Conservation (phyloP, 2,329 filamentous ascomycete species). For the Escovopsis sp. region DNA sequence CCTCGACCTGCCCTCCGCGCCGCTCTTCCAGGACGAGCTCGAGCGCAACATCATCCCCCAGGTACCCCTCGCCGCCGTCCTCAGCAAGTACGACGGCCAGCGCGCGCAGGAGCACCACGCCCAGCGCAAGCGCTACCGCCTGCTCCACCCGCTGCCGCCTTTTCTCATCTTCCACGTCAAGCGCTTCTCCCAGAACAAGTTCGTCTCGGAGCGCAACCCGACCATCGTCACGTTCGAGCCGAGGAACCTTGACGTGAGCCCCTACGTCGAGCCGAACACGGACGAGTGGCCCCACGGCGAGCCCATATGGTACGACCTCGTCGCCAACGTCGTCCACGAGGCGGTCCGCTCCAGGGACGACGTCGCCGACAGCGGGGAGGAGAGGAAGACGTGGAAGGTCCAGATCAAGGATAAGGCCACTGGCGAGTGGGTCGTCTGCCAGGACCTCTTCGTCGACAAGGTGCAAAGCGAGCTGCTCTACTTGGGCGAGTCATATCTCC, state of each 20-base stretch:
- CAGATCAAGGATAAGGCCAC: conserved; percentile 70
- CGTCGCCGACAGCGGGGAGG: conserved; percentile 79
- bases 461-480: conserved; percentile 82
- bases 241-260: conserved; percentile 65
- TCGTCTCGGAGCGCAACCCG: conserved; percentile 87
- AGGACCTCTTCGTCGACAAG: conserved; percentile 85
- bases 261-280: conserved; percentile 82
- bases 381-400: conserved; percentile 81
- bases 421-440: conserved; percentile 81
- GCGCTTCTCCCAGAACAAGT: conserved; percentile 93
- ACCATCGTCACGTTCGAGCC: conserved; percentile 96
- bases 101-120: conserved; percentile 78
- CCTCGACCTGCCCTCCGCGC: conserved; percentile 78
- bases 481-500: conserved; percentile 84
- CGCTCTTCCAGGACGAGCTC: conserved; percentile 88
- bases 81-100: conserved; percentile 85
- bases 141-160: conserved; percentile 80
- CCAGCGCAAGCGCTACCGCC: conserved; percentile 73
- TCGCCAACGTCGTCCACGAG: conserved; percentile 87
- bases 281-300: conserved; percentile 54
- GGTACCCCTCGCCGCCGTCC: conserved; percentile 65
- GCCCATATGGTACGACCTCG: conserved; percentile 86
- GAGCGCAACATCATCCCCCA: conserved; percentile 95
- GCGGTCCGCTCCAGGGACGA: conserved; percentile 64
- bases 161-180: conserved; percentile 93